Evolutionary conservation across 371 early-diverging fungal species (phyloP).

Genomic region (Entomophthora muscae): DNA sequence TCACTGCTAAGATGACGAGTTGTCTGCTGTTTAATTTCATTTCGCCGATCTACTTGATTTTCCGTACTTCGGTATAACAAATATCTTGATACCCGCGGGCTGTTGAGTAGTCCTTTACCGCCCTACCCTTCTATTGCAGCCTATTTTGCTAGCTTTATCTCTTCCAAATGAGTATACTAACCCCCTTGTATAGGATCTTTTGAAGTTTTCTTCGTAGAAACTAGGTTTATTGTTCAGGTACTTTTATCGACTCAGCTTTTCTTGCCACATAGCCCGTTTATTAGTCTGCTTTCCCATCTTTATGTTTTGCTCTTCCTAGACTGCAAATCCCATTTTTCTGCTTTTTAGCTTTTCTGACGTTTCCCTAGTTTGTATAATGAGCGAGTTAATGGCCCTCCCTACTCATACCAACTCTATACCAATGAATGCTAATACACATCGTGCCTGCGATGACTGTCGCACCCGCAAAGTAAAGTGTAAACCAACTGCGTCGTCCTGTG

Average conservation of each 20-base stretch:
- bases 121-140: background rate
- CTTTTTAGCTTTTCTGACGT: too few species aligned
- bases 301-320: too few species aligned
- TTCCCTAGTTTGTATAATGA: too few species aligned
- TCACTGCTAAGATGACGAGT: background rate
- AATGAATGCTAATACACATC: background rate
- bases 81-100: too few species aligned
- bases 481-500: background rate
- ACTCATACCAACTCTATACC: background rate
- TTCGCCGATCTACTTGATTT: background rate
- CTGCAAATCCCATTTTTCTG: too few species aligned
- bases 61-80: background rate
- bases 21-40: background rate
- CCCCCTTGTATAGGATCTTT: too few species aligned
- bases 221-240: too few species aligned
- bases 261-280: too few species aligned
- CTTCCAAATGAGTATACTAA: background rate
- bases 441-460: slow-evolving; percentile 8
- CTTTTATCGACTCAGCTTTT: too few species aligned
- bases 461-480: slow-evolving; percentile 7
- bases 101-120: too few species aligned
- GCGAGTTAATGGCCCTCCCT: background rate
- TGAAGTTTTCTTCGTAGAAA: too few species aligned
- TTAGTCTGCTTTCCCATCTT: too few species aligned
- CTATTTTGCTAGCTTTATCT: background rate